phyloP scores from a whole-genome alignment of 192 early-diverging fungal species.

The Podila horticola region DNA sequence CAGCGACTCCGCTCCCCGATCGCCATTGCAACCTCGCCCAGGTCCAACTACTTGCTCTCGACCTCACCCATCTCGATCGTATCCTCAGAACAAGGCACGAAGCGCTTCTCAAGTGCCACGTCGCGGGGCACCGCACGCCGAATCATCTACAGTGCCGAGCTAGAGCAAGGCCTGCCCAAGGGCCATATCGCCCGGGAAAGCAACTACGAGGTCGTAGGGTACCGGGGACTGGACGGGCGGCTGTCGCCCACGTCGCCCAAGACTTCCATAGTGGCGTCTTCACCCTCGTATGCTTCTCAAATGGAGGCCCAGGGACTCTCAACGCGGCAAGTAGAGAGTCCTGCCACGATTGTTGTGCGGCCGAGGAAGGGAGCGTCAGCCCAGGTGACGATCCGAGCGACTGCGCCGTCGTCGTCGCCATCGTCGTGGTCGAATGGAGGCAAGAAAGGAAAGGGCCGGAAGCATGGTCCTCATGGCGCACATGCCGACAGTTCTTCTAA shows the following conservation, averaged over 20 bases:
- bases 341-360: not conserved
- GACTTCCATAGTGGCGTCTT: not conserved
- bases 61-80: not conserved
- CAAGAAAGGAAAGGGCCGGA: not conserved
- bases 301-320: not conserved
- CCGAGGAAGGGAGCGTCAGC: not conserved
- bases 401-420: not conserved
- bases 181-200: not conserved
- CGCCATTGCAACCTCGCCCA: not conserved
- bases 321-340: not conserved
- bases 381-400: not conserved
- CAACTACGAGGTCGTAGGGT: slow-evolving; percentile 10
- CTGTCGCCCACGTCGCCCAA: not conserved
- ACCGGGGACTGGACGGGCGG: not conserved
- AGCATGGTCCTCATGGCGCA: too few relatives aligned
- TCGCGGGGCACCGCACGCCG: slow-evolving; percentile 13
- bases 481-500: too few relatives aligned
- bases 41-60: not conserved
- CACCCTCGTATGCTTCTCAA: not conserved
- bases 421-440: too few relatives aligned
- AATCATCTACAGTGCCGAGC: slow-evolving; percentile 14
- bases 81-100: not conserved
- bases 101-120: slow-evolving; percentile 6
- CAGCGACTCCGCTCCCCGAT: not conserved
- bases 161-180: not conserved